Conservation (phyloP, 176 grass and related monocot genomes). For the Oryza rufipogon region DNA sequence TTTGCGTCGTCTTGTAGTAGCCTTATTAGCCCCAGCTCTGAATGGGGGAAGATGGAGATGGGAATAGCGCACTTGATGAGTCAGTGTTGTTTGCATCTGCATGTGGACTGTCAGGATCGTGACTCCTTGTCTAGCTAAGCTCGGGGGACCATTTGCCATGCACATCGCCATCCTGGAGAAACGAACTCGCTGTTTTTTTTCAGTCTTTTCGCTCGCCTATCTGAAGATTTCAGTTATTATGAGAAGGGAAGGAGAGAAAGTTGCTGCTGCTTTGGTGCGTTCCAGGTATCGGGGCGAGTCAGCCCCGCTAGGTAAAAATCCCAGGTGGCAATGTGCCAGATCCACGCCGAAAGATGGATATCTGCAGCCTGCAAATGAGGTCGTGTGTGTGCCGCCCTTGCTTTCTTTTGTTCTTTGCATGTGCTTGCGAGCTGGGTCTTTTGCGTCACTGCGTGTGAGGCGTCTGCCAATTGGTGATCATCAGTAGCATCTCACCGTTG, state of each 20-base stretch:
- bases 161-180: slow-evolving; percentile 28
- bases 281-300: slow-evolving; percentile 8
- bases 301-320: not conserved
- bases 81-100: slow-evolving; percentile 30
- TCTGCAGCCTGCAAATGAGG: not conserved
- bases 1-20: not conserved
- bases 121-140: not conserved
- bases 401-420: not conserved
- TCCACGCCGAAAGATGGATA: not conserved
- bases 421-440: too few relatives aligned
- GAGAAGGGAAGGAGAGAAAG: not conserved
- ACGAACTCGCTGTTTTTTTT: not conserved
- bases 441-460: too few relatives aligned
- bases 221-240: not conserved
- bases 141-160: slow-evolving; percentile 6
- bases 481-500: not conserved
- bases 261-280: not conserved
- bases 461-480: not conserved
- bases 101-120: slow-evolving; percentile 31
- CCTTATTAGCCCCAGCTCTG: not conserved
- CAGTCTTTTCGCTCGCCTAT: not conserved
- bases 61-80: slow-evolving; percentile 30
- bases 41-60: slow-evolving; percentile 13
- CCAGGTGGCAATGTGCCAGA: slow-evolving; percentile 29
- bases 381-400: too few relatives aligned